phyloP scores from a whole-genome alignment of 805 yeast genomes.

The Candida sithepensis region DNA sequence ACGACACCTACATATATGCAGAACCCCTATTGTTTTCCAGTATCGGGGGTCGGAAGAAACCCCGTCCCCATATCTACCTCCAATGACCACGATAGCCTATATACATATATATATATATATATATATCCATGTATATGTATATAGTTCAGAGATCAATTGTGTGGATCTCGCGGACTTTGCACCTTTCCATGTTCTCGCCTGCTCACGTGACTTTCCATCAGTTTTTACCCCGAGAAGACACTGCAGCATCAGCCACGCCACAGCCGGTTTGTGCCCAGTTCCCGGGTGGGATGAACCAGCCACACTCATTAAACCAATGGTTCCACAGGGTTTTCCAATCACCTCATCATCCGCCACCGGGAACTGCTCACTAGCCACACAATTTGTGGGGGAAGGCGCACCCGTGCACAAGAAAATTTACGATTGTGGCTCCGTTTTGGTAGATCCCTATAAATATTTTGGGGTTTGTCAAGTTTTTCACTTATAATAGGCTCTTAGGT shows the following conservation, averaged over 20 bases:
- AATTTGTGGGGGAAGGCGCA: not conserved
- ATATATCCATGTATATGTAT: too few species aligned
- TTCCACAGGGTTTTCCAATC: not conserved
- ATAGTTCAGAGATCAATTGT: not conserved
- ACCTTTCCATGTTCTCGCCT: not conserved
- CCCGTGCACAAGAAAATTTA: not conserved
- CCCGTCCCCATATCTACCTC: too few species aligned
- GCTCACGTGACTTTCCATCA: constrained; percentile 1
- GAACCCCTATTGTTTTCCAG: too few species aligned
- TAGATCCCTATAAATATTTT: not conserved
- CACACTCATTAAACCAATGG: too few species aligned
- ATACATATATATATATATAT: too few species aligned
- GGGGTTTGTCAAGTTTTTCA: not conserved
- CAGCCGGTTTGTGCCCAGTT: too few species aligned
- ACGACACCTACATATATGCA: too few species aligned
- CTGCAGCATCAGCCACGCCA: not conserved
- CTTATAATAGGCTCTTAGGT: not conserved
- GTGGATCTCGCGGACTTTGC: not conserved
- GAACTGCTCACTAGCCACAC: not conserved
- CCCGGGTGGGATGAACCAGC: too few species aligned
- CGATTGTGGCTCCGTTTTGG: not conserved
- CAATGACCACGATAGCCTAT: too few species aligned
- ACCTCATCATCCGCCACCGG: not conserved
- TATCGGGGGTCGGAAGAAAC: too few species aligned
- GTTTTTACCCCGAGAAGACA: not conserved